phyloP scores from a whole-genome alignment of 495 filamentous ascomycete species.

The Schizothecium vesticola region DNA sequence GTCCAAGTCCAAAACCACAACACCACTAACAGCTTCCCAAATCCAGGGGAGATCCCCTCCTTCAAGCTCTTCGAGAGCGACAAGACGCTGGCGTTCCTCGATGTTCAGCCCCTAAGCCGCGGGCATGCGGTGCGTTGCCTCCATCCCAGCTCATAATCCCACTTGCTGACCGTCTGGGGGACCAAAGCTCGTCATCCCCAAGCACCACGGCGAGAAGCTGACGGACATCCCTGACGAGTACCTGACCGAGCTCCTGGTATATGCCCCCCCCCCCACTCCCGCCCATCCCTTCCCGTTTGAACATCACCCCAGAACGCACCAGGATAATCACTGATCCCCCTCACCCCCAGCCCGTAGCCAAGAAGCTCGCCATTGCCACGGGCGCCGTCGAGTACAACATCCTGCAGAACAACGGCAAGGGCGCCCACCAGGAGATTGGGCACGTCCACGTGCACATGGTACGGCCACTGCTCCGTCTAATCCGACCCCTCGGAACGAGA shows the following conservation, averaged over 20 bases:
- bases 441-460: slow-evolving; percentile 98
- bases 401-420: slow-evolving; percentile 89
- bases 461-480: slow-evolving; percentile 19
- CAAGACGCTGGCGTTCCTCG: slow-evolving; percentile 92
- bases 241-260: slow-evolving; percentile 72
- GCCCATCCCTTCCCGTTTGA: background rate
- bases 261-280: slow-evolving; percentile 15
- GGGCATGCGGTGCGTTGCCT: slow-evolving; percentile 64
- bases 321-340: background rate
- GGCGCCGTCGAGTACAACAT: slow-evolving; percentile 84
- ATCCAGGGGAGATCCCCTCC: slow-evolving; percentile 80
- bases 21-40: slow-evolving; percentile 14
- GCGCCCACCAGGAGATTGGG: slow-evolving; percentile 91
- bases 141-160: background rate
- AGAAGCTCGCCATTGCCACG: slow-evolving; percentile 74
- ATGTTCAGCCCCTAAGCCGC: slow-evolving; percentile 80
- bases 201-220: slow-evolving; percentile 88
- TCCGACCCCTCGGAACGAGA: background rate
- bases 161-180: background rate
- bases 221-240: slow-evolving; percentile 90
- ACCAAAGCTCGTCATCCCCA: slow-evolving; percentile 86
- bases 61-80: slow-evolving; percentile 93
- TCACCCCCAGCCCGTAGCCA: slow-evolving; percentile 68
- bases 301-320: background rate
- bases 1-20: slow-evolving; percentile 6